Conservation (phyloP, 2,329 filamentous ascomycete species). For the Karstenula rhodostoma region DNA sequence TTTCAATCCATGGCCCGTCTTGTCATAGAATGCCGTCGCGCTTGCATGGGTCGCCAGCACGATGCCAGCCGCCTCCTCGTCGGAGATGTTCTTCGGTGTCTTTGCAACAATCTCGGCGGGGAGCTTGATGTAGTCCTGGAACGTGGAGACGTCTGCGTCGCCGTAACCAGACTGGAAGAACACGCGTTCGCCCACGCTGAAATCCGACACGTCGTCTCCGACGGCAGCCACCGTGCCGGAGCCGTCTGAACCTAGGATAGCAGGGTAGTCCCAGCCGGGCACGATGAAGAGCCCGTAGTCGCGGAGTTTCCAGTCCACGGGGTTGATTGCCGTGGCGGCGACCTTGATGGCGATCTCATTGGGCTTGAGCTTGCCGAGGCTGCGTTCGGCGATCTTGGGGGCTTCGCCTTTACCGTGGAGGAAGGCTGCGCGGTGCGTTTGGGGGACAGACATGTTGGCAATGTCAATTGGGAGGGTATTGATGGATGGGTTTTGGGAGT, state of each 20-base stretch:
- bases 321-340: conserved; percentile 60
- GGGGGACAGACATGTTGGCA: not conserved
- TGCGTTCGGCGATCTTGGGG: conserved; percentile 32
- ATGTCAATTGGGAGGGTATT: not conserved
- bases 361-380: conserved; percentile 57
- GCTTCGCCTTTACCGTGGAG: conserved; percentile 1
- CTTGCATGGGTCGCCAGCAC: conserved; percentile 18
- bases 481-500: not conserved
- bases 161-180: conserved; percentile 36
- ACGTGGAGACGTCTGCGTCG: conserved; percentile 37
- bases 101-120: conserved; percentile 28
- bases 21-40: conserved; percentile 17
- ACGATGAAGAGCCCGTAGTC: conserved; percentile 52
- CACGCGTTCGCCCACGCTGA: conserved; percentile 38
- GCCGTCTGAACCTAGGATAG: conserved; percentile 55
- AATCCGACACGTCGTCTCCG: conserved; percentile 47
- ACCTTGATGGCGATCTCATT: conserved; percentile 58
- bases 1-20: conserved; percentile 16
- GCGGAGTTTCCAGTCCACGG: conserved; percentile 56
- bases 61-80: conserved; percentile 18
- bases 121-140: conserved; percentile 26
- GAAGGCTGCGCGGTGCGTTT: conserved; percentile 1
- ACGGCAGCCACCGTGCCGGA: conserved; percentile 54
- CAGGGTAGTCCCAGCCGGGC: conserved; percentile 47
- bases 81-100: conserved; percentile 35